These are phyloP conservation scores for Fusarium mangiferae DNA, from an alignment of 2,329 filamentous ascomycete genomes.

Conservation along the genomic window DNA sequence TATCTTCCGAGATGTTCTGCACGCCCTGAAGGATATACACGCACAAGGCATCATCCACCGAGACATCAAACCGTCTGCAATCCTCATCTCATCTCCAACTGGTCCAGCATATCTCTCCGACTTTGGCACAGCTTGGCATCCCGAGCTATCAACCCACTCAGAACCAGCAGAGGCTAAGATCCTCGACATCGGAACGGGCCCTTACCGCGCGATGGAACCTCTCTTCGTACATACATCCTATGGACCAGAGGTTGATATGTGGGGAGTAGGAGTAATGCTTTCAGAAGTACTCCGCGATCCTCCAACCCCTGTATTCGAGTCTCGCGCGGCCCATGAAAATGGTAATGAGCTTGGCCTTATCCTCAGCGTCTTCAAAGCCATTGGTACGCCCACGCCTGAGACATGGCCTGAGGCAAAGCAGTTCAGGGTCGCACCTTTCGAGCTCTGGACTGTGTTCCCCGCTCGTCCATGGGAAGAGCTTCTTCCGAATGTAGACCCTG, in stretches of 20 bases:
- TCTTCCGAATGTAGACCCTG: slow-evolving; percentile 67
- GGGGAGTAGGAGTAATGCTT: slow-evolving; percentile 86
- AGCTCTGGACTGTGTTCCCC: slow-evolving; percentile 84
- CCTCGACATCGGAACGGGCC: slow-evolving; percentile 91
- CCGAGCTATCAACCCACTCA: slow-evolving; percentile 63
- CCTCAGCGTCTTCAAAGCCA: slow-evolving; percentile 88
- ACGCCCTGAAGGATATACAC: slow-evolving; percentile 78
- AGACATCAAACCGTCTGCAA: slow-evolving; percentile 92
- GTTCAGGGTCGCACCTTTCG: slow-evolving; percentile 83
- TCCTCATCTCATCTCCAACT: slow-evolving; percentile 74
- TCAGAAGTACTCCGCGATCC: slow-evolving; percentile 74
- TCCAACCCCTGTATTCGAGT: slow-evolving; percentile 80
- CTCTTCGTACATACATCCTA: slow-evolving; percentile 87
- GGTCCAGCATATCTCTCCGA: slow-evolving; percentile 86
- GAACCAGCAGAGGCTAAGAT: slow-evolving; percentile 81
- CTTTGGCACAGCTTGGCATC: slow-evolving; percentile 91
- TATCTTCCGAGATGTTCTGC: slow-evolving; percentile 74
- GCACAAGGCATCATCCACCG: slow-evolving; percentile 83
- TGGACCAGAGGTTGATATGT: slow-evolving; percentile 80
- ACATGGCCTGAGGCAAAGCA: slow-evolving; percentile 82
- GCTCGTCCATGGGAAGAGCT: slow-evolving; percentile 74
- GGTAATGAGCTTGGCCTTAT: slow-evolving; percentile 93
- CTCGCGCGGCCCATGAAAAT: slow-evolving; percentile 76
- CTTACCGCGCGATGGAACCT: slow-evolving; percentile 89
- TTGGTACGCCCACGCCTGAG: slow-evolving; percentile 85